phyloP scores from a whole-genome alignment of 108 stramenopile genomes.

The Cylindrotheca fusiformis region DNA sequence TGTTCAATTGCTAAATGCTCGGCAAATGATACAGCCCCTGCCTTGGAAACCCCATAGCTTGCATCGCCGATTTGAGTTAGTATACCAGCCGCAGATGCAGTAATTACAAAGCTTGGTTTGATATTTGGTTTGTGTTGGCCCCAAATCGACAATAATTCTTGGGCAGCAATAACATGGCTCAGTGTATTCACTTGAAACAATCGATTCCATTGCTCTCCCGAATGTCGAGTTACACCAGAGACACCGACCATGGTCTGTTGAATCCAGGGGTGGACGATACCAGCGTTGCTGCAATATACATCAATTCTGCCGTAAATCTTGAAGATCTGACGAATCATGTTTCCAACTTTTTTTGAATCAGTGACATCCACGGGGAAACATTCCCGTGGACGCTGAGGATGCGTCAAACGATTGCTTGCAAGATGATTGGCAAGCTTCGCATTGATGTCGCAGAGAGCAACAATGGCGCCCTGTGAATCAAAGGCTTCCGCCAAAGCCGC shows the following conservation, averaged over 20 bases:
- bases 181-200: constrained; percentile 17
- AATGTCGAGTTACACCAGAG: constrained; percentile 6
- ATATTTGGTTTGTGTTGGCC: constrained; percentile 8
- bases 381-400: neutral
- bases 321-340: constrained; percentile 13
- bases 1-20: constrained; percentile 30
- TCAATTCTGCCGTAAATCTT: constrained; percentile 10
- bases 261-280: constrained; percentile 14
- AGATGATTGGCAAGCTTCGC: neutral
- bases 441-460: constrained; percentile 9
- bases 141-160: constrained; percentile 21
- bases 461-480: constrained; percentile 21
- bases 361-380: constrained; percentile 19
- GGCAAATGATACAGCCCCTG: constrained; percentile 28
- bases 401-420: neutral
- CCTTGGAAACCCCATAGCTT: constrained; percentile 34
- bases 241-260: neutral
- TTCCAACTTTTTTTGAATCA: constrained; percentile 4
- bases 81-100: constrained; percentile 33
- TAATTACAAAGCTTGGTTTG: constrained; percentile 13
- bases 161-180: constrained; percentile 25
- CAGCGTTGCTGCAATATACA: constrained; percentile 33
- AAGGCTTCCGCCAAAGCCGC: constrained; percentile 27
- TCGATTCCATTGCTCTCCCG: constrained; percentile 21
- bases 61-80: constrained; percentile 33